These are phyloP conservation scores for Arthrobotrys entomopaga DNA, from an alignment of 2,329 filamentous ascomycete genomes.

Conservation along the genomic window DNA sequence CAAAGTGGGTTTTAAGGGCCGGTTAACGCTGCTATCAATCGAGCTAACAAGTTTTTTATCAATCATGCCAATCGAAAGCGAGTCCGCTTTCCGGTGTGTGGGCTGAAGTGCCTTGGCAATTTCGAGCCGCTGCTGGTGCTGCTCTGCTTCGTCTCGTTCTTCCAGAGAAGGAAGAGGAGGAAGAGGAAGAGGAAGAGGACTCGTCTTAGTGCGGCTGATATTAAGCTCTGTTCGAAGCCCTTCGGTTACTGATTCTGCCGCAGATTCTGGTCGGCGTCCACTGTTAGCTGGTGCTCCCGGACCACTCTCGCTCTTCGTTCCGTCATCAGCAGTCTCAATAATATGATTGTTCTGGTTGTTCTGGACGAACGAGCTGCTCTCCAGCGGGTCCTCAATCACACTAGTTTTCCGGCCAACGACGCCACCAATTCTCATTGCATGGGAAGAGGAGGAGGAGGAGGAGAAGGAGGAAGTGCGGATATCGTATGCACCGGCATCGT, in stretches of 20 bases:
- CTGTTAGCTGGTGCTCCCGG: neutral
- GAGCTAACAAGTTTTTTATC: neutral
- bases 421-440: constrained; percentile 17
- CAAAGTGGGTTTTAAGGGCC: constrained; percentile 35
- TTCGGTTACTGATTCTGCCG: constrained; percentile 10
- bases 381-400: constrained; percentile 1
- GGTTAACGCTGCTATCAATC: too few relatives aligned
- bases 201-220: constrained; percentile 15
- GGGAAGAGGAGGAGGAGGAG: neutral
- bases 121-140: neutral
- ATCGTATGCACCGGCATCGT: constrained; percentile 1
- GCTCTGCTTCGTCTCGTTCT: neutral
- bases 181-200: too few relatives aligned
- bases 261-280: constrained; percentile 11
- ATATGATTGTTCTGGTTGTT: neutral
- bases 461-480: neutral
- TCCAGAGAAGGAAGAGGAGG: too few relatives aligned
- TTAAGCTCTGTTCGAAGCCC: constrained; percentile 13
- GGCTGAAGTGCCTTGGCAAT: constrained; percentile 1
- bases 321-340: too few relatives aligned
- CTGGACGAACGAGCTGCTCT: neutral
- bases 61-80: neutral
- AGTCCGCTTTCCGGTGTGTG: constrained; percentile 12
- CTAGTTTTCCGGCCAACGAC: constrained; percentile 15
- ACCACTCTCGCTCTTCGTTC: neutral